Evolutionary conservation across 176 grass and related monocot genomes (phyloP), one percentile per base, ranked within the genome.

Genomic region (Poa annua): DNA sequence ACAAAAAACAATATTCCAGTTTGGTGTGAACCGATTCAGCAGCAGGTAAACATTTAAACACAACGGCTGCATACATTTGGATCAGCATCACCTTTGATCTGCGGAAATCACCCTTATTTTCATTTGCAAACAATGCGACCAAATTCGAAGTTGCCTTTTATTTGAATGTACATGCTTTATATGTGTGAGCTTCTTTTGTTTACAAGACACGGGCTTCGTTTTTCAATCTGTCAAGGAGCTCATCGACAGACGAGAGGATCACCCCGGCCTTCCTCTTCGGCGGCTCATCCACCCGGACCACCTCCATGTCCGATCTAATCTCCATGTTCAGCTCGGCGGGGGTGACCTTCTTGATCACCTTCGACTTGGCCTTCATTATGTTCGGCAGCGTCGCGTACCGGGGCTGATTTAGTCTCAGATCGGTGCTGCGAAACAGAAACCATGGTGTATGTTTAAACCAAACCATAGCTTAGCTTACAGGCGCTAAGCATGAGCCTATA

Each of bases 291-390:
- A 98, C 87, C 79, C 86, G 67, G 90, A 98, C 61, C 11, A 93
- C 86, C 77, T 98, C 96, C 81, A 98, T 77, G 54, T 95, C 92
- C 71, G 92, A 89, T 67, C 90, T 95, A 64, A 95, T 81, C 54
- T 98, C 91, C 49, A 98, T 87, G 49, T 83, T 85, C 25, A 98
- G 74, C 4, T 98, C 89, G 42, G 84, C 85, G 12, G 91, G 92
- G 72, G 96, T 79, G 5, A 93, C 24, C 67, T 98, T 98, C 74
- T 95, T 98, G 26, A 95, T 91, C 61, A 93, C 92, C 83, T 98
- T 98, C 32, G 92, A 93, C 81, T 95, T 98, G 14, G 96, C 86
- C 88, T 98, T 98, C 96, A 98, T 95, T 86, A 95, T 98, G 87
- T 95, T 98, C 14, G 96, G 96, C 36, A 98, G 81, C 11, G 96